Evolutionary conservation across 495 filamentous ascomycete genomes (phyloP).

Genomic region (Geoglossum glabrum): DNA sequence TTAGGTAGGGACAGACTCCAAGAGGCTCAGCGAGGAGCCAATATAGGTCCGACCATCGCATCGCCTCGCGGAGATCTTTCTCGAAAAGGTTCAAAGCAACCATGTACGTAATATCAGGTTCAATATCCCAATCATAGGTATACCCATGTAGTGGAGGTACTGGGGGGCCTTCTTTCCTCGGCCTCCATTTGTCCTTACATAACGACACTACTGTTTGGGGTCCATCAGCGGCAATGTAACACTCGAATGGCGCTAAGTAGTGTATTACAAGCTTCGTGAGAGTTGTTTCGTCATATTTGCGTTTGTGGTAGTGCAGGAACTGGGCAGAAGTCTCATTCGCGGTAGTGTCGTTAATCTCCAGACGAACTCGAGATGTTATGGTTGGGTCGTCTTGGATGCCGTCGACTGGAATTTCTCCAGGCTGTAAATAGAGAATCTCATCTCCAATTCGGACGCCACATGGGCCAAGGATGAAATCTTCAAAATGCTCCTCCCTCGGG

Average conservation of each 20-base stretch:
- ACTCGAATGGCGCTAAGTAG: neutral
- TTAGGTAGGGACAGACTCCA: neutral
- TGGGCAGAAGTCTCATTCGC: neutral
- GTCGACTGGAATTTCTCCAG: neutral
- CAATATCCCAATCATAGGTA: conserved; percentile 2
- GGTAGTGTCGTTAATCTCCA: neutral
- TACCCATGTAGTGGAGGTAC: neutral
- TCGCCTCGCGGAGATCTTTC: neutral
- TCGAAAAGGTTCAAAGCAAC: neutral
- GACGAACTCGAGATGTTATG: neutral
- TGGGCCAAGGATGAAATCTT: neutral
- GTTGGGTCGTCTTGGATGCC: neutral
- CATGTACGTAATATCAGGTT: conserved; percentile 2
- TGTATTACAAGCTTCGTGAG: neutral
- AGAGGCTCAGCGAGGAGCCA: neutral
- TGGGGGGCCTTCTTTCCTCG: neutral
- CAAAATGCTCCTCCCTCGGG: neutral
- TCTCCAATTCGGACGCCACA: neutral
- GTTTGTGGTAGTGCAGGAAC: neutral
- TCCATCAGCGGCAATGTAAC: neutral
- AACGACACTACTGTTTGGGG: neutral
- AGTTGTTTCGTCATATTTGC: neutral
- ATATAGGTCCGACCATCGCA: neutral
- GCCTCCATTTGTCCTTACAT: neutral
- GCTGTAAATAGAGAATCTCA: neutral